phyloP scores from a whole-genome alignment of 169 alveolate species.

The Babesia ovis region DNA sequence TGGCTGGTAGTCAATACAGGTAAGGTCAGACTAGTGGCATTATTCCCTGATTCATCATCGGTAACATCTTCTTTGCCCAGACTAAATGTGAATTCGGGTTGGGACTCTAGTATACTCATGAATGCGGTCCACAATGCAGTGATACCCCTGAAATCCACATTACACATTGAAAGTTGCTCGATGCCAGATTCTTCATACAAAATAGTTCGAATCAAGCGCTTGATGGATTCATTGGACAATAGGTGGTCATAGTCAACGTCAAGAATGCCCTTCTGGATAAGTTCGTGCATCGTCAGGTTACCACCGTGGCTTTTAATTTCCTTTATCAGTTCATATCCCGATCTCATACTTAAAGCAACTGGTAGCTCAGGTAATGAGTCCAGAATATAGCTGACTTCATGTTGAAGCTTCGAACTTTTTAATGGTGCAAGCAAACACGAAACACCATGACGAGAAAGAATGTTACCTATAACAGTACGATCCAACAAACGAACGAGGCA shows the following conservation, averaged over 20 bases:
- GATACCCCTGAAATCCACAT: neutral
- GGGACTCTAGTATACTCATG: constrained; percentile 1
- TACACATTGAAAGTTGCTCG: neutral
- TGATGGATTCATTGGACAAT: neutral
- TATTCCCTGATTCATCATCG: neutral
- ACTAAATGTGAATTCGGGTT: constrained; percentile 4
- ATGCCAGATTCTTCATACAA: neutral
- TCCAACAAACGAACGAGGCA: constrained; percentile 17
- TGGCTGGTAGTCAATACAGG: neutral
- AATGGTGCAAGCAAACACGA: neutral
- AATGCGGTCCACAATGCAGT: constrained; percentile 13
- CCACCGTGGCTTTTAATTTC: neutral
- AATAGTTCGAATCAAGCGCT: neutral
- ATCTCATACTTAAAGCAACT: neutral
- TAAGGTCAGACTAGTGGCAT: neutral
- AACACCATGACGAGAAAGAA: constrained; percentile 1
- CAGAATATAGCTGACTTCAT: constrained; percentile 10
- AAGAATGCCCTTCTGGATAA: neutral
- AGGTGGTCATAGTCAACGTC: neutral
- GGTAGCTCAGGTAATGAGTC: constrained; percentile 2
- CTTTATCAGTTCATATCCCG: constrained; percentile 5
- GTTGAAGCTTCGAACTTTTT: neutral
- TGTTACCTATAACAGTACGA: neutral
- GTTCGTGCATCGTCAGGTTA: neutral
- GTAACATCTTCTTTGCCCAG: neutral